Evolutionary conservation across 2,329 filamentous ascomycete species (phyloP), one percentile per base, ranked within the genome.

Genomic region (Hypoxylon sp.): DNA sequence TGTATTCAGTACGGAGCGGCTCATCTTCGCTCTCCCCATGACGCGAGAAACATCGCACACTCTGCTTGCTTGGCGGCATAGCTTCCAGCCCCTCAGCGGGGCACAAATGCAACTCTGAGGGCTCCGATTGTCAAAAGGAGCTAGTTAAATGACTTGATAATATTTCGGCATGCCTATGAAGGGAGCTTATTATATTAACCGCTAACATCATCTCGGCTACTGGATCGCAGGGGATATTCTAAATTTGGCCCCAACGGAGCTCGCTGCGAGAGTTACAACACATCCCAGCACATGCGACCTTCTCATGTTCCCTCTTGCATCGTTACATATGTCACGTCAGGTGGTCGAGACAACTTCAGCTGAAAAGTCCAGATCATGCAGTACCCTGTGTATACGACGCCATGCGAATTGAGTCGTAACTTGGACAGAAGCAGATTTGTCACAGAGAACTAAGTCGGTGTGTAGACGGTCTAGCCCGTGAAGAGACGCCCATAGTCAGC

Each of bases 1-100:
- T 9, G n/a, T 41, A 19, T 16, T n/a, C 23, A 58, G 39, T 25
- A 16, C 14, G 11, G 16, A 34, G 23, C 39, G n/a, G 14, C 16
- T 50, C 32, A 8, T 9, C 32, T 6, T 25, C 41, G 21, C 14
- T 23, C 29, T 23, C 14, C 11, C 12, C 32, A 41, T 59, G 47
- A 16, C 39, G 27, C 25, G 39, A 61, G 11, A 19, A 19, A 32
- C 5, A 30, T 54, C 32, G 34, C 51, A 14, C 29, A 14, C 32
- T 39, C 45, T 58, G 19, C 39, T 46, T 52, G 9, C 39, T 46
- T 53, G 23, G 39, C 47, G 12, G 23, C 25, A 62, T 51, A 54
- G 52, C 59, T 65, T 65, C 57, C 59, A 59, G 53, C 67, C 65
- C 68, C 69, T 68, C 67, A 53, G 67, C 64, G 70, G 70, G 70